A percentile compares a stretch with the other conserved stretches of the same genome.
phyloP scores from a whole-genome alignment of 805 yeast species.

The Candida schatavii region DNA sequence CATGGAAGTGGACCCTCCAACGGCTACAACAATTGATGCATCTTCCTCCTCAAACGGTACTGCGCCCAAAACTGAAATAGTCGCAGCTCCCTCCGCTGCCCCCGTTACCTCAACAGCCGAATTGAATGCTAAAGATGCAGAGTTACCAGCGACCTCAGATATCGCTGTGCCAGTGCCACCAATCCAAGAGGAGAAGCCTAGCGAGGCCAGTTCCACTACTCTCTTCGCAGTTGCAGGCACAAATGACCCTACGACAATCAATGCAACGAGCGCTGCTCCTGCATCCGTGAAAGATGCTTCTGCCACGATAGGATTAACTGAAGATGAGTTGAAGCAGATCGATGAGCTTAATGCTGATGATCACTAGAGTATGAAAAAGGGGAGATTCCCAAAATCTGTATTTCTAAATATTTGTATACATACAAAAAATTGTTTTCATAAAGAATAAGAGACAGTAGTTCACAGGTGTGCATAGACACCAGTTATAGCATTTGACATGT shows the following conservation, averaged over 20 bases:
- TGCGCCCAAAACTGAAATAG: conserved; percentile 2
- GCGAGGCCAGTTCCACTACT: neutral
- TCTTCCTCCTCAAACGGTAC: too few relatives aligned
- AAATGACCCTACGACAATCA: neutral
- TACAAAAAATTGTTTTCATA: neutral
- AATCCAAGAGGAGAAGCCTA: neutral
- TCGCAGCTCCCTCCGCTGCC: conserved; percentile 1
- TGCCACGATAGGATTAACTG: conserved; percentile 24
- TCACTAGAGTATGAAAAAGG: neutral
- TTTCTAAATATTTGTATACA: neutral
- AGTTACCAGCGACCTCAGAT: neutral
- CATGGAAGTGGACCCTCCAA: neutral
- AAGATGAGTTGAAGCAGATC: conserved; percentile 37
- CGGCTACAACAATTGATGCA: neutral
- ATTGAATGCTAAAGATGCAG: neutral
- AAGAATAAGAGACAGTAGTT: neutral
- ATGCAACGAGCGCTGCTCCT: neutral
- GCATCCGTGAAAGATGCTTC: neutral
- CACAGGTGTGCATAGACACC: too few relatives aligned
- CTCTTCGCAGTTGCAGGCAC: neutral
- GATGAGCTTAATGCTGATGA: conserved; percentile 28
- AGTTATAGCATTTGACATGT: too few relatives aligned
- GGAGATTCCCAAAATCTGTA: neutral
- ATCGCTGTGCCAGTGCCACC: too few relatives aligned
- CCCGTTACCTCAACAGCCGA: neutral